These are phyloP conservation scores for Podospora conica DNA, from an alignment of 495 filamentous ascomycete species.

Conservation along the genomic window DNA sequence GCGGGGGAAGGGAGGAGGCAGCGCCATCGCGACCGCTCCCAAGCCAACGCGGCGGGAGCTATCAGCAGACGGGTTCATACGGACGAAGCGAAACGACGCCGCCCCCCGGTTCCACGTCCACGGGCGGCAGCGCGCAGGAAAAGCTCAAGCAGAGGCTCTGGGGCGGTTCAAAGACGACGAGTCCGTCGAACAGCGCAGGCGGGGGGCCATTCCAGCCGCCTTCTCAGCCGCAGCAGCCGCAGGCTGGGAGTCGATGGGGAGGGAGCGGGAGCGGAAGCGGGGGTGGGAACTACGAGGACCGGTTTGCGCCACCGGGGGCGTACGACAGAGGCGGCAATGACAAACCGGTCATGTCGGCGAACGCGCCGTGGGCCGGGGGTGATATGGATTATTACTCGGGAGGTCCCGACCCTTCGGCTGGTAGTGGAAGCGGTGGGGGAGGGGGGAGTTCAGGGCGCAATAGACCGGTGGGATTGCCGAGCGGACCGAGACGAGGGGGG, in stretches of 20 bases:
- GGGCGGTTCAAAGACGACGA: slow-evolving; percentile 39
- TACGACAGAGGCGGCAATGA: slow-evolving; percentile 36
- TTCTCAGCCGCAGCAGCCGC: slow-evolving; percentile 19
- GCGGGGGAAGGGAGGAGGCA: slow-evolving; percentile 4
- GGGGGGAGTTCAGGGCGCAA: slow-evolving; percentile 30
- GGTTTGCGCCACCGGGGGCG: slow-evolving; percentile 36
- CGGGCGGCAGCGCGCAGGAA: slow-evolving; percentile 38
- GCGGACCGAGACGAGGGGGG: slow-evolving; percentile 40
- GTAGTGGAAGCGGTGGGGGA: slow-evolving; percentile 9
- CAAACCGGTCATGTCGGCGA: slow-evolving; percentile 42
- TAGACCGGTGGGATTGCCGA: slow-evolving; percentile 38
- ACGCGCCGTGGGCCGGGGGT: slow-evolving; percentile 41
- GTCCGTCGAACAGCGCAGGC: slow-evolving; percentile 28
- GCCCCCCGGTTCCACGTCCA: slow-evolving; percentile 26
- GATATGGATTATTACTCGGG: slow-evolving; percentile 30
- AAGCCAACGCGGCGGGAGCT: slow-evolving; percentile 66
- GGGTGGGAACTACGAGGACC: slow-evolving; percentile 38
- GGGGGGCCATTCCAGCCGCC: slow-evolving; percentile 36
- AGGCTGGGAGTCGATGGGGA: slow-evolving; percentile 24
- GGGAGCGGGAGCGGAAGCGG: slow-evolving; percentile 23
- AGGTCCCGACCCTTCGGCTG: slow-evolving; percentile 10
- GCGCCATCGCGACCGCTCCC: slow-evolving; percentile 40
- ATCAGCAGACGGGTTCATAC: slow-evolving; percentile 45
- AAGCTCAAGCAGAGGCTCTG: slow-evolving; percentile 47
- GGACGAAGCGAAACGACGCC: slow-evolving; percentile 29